Percentiles rank a stretch among this genome's conserved stretches.
Evolutionary conservation across 1,284 basidiomycete genomes (phyloP).

Genomic region (Leccinum fuscescens): DNA sequence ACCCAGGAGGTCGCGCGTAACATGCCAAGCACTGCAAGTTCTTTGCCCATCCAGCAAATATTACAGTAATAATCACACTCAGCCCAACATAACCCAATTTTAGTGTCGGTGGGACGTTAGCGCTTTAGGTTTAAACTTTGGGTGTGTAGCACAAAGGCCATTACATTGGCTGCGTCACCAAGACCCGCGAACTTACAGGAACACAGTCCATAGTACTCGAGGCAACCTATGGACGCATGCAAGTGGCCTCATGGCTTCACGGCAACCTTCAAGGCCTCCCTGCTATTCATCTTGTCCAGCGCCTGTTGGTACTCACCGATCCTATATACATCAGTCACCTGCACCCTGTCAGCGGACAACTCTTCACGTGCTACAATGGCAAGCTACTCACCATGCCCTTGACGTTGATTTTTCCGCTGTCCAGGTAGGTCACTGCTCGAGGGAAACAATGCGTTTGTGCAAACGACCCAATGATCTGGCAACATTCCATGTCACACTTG

Average conservation of each 20-base stretch:
- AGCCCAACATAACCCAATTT: not conserved
- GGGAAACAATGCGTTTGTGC: constrained; percentile 84
- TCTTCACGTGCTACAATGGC: not conserved
- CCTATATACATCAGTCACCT: constrained; percentile 60
- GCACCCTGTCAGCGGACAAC: not conserved
- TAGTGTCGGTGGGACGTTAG: too few species aligned
- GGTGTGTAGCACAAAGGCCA: not conserved
- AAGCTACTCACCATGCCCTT: constrained; percentile 66
- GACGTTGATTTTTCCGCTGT: constrained; percentile 76
- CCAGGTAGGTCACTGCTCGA: constrained; percentile 79
- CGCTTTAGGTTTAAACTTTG: too few species aligned
- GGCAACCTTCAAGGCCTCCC: constrained; percentile 63
- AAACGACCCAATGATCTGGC: constrained; percentile 80
- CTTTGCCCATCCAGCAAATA: too few species aligned
- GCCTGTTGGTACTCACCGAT: constrained; percentile 78
- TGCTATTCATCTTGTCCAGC: constrained; percentile 79
- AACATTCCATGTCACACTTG: constrained; percentile 1
- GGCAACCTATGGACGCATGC: not conserved
- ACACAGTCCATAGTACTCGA: not conserved
- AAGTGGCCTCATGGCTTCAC: constrained; percentile 43
- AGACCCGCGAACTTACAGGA: not conserved
- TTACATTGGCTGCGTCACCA: not conserved
- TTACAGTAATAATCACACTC: too few species aligned
- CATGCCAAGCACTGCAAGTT: too few species aligned
- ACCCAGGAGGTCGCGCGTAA: too few species aligned